Evolutionary conservation across 1,139 yeast genomes (phyloP).

Genomic region (Blastobotrys elegans): DNA sequence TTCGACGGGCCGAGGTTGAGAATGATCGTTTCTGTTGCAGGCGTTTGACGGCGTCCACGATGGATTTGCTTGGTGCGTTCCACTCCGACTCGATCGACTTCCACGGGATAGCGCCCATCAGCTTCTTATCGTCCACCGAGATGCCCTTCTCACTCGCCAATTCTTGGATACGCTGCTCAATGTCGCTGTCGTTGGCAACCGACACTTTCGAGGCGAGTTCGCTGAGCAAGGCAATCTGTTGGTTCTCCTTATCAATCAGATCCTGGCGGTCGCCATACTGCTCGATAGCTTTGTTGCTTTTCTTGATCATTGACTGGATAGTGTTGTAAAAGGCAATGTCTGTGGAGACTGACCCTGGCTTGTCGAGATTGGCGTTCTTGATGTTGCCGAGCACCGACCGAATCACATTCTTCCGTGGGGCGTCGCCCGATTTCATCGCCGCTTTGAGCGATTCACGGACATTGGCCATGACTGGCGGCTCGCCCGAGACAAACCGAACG

Average conservation of each 20-base stretch:
- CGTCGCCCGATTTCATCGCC: conserved; percentile 33
- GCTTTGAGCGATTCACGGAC: conserved; percentile 32
- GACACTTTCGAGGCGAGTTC: conserved; percentile 44
- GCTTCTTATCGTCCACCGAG: conserved; percentile 30
- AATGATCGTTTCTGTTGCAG: conserved; percentile 23
- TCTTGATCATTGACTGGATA: conserved; percentile 46
- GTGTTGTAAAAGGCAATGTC: conserved; percentile 48
- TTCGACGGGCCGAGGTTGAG: conserved; percentile 17
- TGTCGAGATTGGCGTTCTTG: conserved; percentile 57
- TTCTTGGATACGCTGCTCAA: conserved; percentile 40
- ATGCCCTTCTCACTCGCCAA: conserved; percentile 35
- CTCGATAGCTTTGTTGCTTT: conserved; percentile 49
- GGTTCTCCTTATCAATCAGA: conserved; percentile 50
- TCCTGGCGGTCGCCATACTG: conserved; percentile 51
- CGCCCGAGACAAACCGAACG: conserved; percentile 17
- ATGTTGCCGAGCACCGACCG: conserved; percentile 52
- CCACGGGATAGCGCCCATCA: conserved; percentile 48
- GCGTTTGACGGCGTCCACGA: conserved; percentile 27
- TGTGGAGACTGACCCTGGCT: conserved; percentile 40
- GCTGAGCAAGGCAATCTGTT: conserved; percentile 45
- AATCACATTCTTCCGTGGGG: conserved; percentile 46
- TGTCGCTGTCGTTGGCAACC: conserved; percentile 47
- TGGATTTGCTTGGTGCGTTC: conserved; percentile 44
- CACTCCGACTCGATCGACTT: conserved; percentile 46
- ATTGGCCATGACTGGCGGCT: conserved; percentile 35